These are phyloP conservation scores for Arachnomyces sp. DNA, from an alignment of 2,329 filamentous ascomycete species.

Conservation along the genomic window DNA sequence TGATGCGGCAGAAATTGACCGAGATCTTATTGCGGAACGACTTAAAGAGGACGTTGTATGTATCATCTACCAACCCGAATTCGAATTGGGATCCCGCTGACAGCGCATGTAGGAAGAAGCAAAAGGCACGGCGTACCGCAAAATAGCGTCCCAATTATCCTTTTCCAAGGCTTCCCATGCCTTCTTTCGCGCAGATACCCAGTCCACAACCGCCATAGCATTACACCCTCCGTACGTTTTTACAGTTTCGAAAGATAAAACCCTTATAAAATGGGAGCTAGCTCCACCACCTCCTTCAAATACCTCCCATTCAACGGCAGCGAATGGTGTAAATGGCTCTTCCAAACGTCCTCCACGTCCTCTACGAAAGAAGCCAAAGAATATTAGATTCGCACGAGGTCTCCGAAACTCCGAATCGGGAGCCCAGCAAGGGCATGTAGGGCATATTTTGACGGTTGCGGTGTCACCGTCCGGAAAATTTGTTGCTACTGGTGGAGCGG, in stretches of 20 bases:
- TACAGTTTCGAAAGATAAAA: slow-evolving; percentile 77
- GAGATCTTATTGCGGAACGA: slow-evolving; percentile 82
- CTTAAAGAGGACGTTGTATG: slow-evolving; percentile 76
- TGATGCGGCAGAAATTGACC: slow-evolving; percentile 87
- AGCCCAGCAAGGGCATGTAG: slow-evolving; percentile 62
- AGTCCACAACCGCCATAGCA: slow-evolving; percentile 70
- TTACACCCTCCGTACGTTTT: slow-evolving; percentile 73
- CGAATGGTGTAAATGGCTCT: slow-evolving; percentile 56
- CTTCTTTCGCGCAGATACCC: slow-evolving; percentile 69
- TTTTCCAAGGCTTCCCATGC: slow-evolving; percentile 60
- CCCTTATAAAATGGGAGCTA: slow-evolving; percentile 82
- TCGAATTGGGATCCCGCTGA: slow-evolving; percentile 13
- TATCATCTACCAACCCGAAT: slow-evolving; percentile 8
- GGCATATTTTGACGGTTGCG: slow-evolving; percentile 71
- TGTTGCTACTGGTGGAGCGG: slow-evolving; percentile 80
- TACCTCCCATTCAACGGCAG: slow-evolving; percentile 39
- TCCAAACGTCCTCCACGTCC: slow-evolving; percentile 49
- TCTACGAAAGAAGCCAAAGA: slow-evolving; percentile 37
- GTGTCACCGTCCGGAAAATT: slow-evolving; percentile 84
- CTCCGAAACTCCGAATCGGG: slow-evolving; percentile 33
- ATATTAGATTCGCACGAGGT: slow-evolving; percentile 42
- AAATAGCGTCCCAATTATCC: slow-evolving; percentile 64
- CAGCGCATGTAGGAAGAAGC: slow-evolving; percentile 54
- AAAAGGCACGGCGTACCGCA: slow-evolving; percentile 81
- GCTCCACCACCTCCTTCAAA: slow-evolving; percentile 38